phyloP scores from a whole-genome alignment of 1,284 basidiomycete genomes.

The Ganoderma meredithae region DNA sequence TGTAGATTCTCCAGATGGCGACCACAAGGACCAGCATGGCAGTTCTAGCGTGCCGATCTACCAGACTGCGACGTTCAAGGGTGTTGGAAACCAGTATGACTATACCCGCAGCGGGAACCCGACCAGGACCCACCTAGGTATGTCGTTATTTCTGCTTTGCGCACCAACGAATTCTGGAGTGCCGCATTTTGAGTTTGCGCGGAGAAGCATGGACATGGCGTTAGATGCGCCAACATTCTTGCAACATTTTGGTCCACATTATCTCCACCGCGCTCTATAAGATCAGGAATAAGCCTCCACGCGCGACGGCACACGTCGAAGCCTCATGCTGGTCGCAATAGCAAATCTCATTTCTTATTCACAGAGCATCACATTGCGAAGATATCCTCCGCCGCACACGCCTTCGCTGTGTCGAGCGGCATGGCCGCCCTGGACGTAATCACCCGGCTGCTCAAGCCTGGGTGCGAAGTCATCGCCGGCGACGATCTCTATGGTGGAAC shows the following conservation, averaged over 20 bases:
- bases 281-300: background rate
- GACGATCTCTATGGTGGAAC: slow-evolving; percentile 99
- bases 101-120: slow-evolving; percentile 97
- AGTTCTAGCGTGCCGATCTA: slow-evolving; percentile 97
- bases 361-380: slow-evolving; percentile 95
- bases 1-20: slow-evolving; percentile 76
- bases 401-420: slow-evolving; percentile 93
- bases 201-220: background rate
- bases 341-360: background rate
- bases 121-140: slow-evolving; percentile 92
- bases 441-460: slow-evolving; percentile 92
- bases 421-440: slow-evolving; percentile 99
- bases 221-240: background rate
- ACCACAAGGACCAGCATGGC: slow-evolving; percentile 95
- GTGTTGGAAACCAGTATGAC: slow-evolving; percentile 89
- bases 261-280: background rate
- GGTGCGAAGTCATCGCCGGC: slow-evolving; percentile 94
- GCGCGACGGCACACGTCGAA: background rate
- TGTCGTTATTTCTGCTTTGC: slow-evolving; percentile 38
- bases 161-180: background rate
- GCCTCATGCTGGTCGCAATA: background rate
- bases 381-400: slow-evolving; percentile 89
- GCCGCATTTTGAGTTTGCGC: background rate
- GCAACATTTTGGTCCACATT: background rate
- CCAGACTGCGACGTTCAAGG: slow-evolving; percentile 98